These are phyloP conservation scores for Fusarium beomiforme DNA, from an alignment of 2,329 filamentous ascomycete species.

Conservation along the genomic window DNA sequence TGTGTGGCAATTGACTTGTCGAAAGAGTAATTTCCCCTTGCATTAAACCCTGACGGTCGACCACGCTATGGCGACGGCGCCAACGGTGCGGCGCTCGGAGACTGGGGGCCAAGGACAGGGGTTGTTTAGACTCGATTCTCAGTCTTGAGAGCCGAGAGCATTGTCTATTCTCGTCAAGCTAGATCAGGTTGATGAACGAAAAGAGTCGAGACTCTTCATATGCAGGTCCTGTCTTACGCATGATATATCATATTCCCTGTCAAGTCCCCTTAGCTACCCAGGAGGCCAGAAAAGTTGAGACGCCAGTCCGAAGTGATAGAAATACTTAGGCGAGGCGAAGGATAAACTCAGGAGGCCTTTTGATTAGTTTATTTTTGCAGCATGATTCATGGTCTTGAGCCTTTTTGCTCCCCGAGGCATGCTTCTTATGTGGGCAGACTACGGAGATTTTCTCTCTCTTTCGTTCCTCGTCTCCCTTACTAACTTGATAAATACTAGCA, in stretches of 20 bases:
- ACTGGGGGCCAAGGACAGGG: slow-evolving; percentile 12
- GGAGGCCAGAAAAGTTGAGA: too few species aligned
- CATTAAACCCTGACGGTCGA: slow-evolving; percentile 41
- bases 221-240: not conserved
- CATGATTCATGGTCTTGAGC: too few species aligned
- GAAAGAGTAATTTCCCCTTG: slow-evolving; percentile 40
- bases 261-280: not conserved
- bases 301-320: too few species aligned
- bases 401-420: too few species aligned
- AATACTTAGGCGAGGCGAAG: too few species aligned
- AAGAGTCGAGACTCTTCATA: slow-evolving; percentile 7
- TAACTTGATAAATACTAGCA: slow-evolving; percentile 15
- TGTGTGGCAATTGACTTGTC: slow-evolving; percentile 1
- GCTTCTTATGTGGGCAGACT: not conserved
- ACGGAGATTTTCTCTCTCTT: slow-evolving; percentile 6
- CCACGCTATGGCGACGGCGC: slow-evolving; percentile 38
- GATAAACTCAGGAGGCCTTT: too few species aligned
- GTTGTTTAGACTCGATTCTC: slow-evolving; percentile 5
- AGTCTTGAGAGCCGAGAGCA: slow-evolving; percentile 9
- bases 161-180: not conserved
- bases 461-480: not conserved
- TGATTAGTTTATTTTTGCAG: too few species aligned
- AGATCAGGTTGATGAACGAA: not conserved
- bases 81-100: slow-evolving; percentile 42
- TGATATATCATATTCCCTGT: not conserved